A percentile compares a stretch with the other conserved stretches of the same genome.
Evolutionary conservation across 768 basidiomycete genomes (phyloP).

Genomic region (Mycena chlorophos): DNA sequence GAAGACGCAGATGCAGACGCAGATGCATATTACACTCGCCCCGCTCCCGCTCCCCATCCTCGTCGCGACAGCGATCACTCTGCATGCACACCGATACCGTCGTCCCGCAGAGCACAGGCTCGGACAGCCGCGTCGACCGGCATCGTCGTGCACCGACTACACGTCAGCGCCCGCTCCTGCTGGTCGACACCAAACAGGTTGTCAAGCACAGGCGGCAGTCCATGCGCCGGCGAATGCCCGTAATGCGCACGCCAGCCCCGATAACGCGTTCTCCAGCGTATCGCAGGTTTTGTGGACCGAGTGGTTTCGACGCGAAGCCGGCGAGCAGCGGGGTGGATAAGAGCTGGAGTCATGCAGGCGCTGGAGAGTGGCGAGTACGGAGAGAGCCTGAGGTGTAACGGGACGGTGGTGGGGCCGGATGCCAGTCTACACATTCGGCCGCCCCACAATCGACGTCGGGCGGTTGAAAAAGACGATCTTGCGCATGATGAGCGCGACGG

Average conservation of each 20-base stretch:
- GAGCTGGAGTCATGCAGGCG: too few relatives aligned
- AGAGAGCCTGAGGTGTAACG: too few relatives aligned
- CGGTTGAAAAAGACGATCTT: constrained; percentile 84
- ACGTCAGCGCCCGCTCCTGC: constrained; percentile 71
- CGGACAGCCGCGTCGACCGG: constrained; percentile 90
- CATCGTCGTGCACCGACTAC: constrained; percentile 72
- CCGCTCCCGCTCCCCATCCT: constrained; percentile 53
- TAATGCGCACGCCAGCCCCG: constrained; percentile 91
- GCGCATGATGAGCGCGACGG: constrained; percentile 71
- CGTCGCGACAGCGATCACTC: constrained; percentile 86
- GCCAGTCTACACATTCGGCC: too few relatives aligned
- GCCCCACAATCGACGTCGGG: constrained; percentile 67
- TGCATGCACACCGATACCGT: constrained; percentile 89
- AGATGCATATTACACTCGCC: constrained; percentile 97
- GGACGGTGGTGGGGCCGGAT: too few relatives aligned
- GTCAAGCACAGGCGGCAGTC: constrained; percentile 81
- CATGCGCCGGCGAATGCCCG: constrained; percentile 74
- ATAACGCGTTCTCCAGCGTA: constrained; percentile 83
- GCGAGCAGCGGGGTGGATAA: too few relatives aligned
- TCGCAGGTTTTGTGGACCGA: too few relatives aligned
- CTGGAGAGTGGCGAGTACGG: too few relatives aligned
- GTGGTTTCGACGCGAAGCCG: too few relatives aligned
- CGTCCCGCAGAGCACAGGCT: constrained; percentile 82
- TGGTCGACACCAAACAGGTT: constrained; percentile 63
- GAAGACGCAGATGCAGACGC: too few relatives aligned